phyloP scores from a whole-genome alignment of 805 yeast genomes.

The Candida gorgasii region DNA sequence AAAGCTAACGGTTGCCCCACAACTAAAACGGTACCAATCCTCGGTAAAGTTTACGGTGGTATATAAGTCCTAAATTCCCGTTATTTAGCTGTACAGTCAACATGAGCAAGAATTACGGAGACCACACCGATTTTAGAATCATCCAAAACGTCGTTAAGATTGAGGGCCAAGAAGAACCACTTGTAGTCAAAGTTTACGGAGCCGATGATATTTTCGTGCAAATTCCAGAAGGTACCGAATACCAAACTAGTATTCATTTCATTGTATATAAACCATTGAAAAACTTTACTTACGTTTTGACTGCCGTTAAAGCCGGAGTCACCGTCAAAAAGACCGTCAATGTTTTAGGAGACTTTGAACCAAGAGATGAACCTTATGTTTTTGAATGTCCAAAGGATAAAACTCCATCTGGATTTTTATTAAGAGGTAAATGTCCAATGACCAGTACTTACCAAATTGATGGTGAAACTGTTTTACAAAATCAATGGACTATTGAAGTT shows the following conservation, averaged over 20 bases:
- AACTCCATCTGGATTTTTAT: constrained; percentile 41
- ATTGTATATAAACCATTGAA: constrained; percentile 29
- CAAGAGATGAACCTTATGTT: constrained; percentile 34
- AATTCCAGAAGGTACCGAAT: constrained; percentile 40
- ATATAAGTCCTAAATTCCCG: not conserved
- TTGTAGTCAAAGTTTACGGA: constrained; percentile 28
- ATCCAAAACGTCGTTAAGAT: constrained; percentile 30
- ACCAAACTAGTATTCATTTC: constrained; percentile 33
- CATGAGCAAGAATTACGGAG: constrained; percentile 11
- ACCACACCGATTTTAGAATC: constrained; percentile 35
- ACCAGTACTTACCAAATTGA: constrained; percentile 34
- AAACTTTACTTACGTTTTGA: constrained; percentile 35
- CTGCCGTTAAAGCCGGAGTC: constrained; percentile 36
- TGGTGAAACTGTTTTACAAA: constrained; percentile 27
- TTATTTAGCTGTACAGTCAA: constrained; percentile 1
- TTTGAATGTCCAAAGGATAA: constrained; percentile 33
- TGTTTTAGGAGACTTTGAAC: constrained; percentile 35
- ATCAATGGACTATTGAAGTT: constrained; percentile 38
- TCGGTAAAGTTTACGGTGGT: not conserved
- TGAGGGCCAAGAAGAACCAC: constrained; percentile 29
- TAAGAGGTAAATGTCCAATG: constrained; percentile 35
- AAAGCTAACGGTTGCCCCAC: not conserved
- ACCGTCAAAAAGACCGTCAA: constrained; percentile 29
- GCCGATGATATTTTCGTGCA: constrained; percentile 27
- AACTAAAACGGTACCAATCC: not conserved